Evolutionary conservation across 495 filamentous ascomycete genomes (phyloP).

Genomic region (Annulohypoxylon bovei): DNA sequence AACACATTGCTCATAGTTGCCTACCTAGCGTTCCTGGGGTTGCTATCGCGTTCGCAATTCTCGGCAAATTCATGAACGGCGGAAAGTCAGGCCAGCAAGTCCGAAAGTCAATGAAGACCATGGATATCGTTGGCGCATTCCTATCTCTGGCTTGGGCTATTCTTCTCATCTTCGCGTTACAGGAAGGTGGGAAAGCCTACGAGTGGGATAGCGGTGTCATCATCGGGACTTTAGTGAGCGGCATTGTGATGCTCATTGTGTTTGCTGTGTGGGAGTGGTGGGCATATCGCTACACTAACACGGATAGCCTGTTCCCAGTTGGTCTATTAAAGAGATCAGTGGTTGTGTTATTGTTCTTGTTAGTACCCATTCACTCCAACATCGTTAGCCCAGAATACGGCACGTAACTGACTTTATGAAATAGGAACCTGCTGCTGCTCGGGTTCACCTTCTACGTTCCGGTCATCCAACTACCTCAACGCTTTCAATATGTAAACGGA

Average conservation of each 20-base stretch:
- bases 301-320: conserved; percentile 20
- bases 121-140: background rate
- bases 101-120: background rate
- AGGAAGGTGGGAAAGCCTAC: background rate
- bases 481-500: conserved; percentile 24
- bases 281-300: conserved; percentile 14
- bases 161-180: background rate
- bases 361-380: background rate
- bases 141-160: conserved; percentile 1
- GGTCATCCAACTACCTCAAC: conserved; percentile 24
- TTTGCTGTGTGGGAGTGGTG: conserved; percentile 24
- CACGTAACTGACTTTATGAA: background rate
- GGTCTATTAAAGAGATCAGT: conserved; percentile 23
- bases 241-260: conserved; percentile 14
- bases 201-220: conserved; percentile 11
- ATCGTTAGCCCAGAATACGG: background rate
- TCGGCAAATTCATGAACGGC: background rate
- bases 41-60: background rate
- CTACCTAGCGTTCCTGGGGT: background rate
- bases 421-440: conserved; percentile 20
- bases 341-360: conserved; percentile 25
- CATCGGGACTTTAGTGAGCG: conserved; percentile 18
- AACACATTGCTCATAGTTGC: background rate
- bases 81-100: conserved; percentile 1
- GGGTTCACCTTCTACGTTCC: conserved; percentile 29